These are phyloP conservation scores for Shiraia sp. DNA, from an alignment of 2,329 filamentous ascomycete genomes.

Conservation along the genomic window DNA sequence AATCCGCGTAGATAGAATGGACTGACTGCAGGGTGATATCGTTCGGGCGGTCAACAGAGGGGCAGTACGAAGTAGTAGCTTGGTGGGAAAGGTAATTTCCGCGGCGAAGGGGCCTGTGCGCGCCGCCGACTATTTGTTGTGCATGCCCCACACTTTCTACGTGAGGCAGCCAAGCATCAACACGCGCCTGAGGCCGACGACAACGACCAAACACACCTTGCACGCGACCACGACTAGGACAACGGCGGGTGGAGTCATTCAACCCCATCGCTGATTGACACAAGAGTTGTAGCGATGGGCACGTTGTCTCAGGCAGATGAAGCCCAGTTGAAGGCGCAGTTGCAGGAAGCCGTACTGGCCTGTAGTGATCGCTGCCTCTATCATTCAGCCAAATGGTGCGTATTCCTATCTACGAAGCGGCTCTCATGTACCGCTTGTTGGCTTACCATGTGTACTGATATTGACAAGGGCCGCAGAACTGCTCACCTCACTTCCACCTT, in stretches of 20 bases:
- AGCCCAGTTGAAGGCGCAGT: constrained; percentile 68
- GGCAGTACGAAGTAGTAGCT: constrained; percentile 11
- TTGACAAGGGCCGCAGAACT: constrained; percentile 84
- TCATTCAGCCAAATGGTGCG: constrained; percentile 92
- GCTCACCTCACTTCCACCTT: constrained; percentile 73
- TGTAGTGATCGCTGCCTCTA: constrained; percentile 96
- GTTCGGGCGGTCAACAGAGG: constrained; percentile 4
- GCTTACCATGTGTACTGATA: constrained; percentile 23
- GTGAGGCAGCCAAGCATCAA: constrained; percentile 5
- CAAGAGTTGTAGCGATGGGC: constrained; percentile 8
- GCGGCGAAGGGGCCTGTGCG: constrained; percentile 10
- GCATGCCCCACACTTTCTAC: constrained; percentile 17
- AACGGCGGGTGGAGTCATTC: neutral
- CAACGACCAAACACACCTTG: neutral
- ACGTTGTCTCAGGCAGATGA: constrained; percentile 47
- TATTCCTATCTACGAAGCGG: neutral
- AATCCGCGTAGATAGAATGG: neutral
- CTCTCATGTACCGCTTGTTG: too few relatives aligned
- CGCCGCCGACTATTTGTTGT: constrained; percentile 18
- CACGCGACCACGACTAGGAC: neutral
- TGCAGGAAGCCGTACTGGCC: constrained; percentile 84
- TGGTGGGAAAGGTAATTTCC: constrained; percentile 23
- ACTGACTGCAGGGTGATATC: neutral
- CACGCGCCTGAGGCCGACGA: constrained; percentile 6
- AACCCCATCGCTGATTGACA: neutral